phyloP scores from a whole-genome alignment of 1,284 basidiomycete genomes.

The Coniophora puteana region DNA sequence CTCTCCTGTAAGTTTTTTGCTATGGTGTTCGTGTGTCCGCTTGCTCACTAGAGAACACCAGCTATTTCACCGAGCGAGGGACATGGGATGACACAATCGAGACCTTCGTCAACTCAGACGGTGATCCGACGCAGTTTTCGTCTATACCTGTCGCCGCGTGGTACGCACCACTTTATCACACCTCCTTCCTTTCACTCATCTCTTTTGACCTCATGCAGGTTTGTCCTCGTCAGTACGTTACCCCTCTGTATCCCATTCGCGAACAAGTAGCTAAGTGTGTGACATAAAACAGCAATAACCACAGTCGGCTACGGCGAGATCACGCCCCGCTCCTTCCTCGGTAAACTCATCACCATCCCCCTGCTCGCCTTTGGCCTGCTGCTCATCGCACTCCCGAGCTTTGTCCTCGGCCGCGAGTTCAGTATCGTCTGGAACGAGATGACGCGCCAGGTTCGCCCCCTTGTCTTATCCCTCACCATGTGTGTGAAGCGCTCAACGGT shows the following conservation, averaged over 20 bases:
- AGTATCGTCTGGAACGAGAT: slow-evolving; percentile 85
- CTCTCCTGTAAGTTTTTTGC: slow-evolving; percentile 59
- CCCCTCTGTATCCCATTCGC: background rate
- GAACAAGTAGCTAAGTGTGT: background rate
- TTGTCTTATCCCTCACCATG: slow-evolving; percentile 2
- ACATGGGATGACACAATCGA: slow-evolving; percentile 79
- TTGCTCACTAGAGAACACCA: slow-evolving; percentile 20
- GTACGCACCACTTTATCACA: slow-evolving; percentile 31
- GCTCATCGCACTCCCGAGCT: slow-evolving; percentile 83
- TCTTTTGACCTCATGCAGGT: slow-evolving; percentile 21
- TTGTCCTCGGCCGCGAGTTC: slow-evolving; percentile 87
- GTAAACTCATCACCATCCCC: slow-evolving; percentile 79
- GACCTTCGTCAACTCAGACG: slow-evolving; percentile 80
- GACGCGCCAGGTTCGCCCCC: slow-evolving; percentile 39
- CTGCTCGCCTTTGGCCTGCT: slow-evolving; percentile 83
- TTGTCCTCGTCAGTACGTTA: slow-evolving; percentile 47
- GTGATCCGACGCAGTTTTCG: slow-evolving; percentile 76
- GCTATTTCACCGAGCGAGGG: slow-evolving; percentile 86
- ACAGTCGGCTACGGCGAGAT: slow-evolving; percentile 89
- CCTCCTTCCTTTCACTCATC: background rate
- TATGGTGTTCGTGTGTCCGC: background rate
- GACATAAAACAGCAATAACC: slow-evolving; percentile 56
- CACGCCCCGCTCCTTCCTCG: slow-evolving; percentile 78
- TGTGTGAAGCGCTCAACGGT: background rate
- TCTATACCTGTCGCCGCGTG: slow-evolving; percentile 78